These are phyloP conservation scores for Aspergillus bertholletiae DNA, from an alignment of 495 filamentous ascomycete genomes.

Conservation along the genomic window DNA sequence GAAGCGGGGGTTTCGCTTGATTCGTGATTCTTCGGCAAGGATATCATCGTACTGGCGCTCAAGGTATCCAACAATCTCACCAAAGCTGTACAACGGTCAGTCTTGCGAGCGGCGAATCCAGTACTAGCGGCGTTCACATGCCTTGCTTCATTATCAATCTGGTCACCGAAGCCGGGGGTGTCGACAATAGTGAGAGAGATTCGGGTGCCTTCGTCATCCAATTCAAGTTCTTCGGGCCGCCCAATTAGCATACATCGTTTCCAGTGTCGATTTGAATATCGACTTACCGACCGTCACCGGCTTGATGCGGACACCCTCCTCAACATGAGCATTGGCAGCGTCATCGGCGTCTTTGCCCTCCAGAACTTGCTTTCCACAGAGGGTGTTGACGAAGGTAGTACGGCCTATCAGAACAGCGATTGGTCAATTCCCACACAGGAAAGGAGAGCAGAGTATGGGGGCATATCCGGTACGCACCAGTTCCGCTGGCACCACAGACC, in stretches of 20 bases:
- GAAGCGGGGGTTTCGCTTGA: conserved; percentile 99
- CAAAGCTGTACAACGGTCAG: conserved; percentile 63
- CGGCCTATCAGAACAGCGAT: conserved; percentile 58
- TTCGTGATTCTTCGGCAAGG: conserved; percentile 96
- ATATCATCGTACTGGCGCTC: conserved; percentile 99
- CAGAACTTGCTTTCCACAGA: conserved; percentile 92
- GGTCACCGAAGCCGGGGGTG: conserved; percentile 97
- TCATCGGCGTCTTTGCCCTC: conserved; percentile 87
- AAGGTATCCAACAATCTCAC: conserved; percentile 94
- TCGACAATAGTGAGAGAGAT: conserved; percentile 98
- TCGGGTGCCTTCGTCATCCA: conserved; percentile 97
- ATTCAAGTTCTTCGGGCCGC: conserved; percentile 73
- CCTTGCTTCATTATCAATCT: conserved; percentile 99
- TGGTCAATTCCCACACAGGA: conserved; percentile 23
- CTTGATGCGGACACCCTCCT: conserved; percentile 97
- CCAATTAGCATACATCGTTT: background rate
- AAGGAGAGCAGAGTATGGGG: conserved; percentile 1
- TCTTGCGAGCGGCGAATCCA: background rate
- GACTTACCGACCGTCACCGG: conserved; percentile 91
- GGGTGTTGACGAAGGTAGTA: conserved; percentile 98
- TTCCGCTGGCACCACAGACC: conserved; percentile 98
- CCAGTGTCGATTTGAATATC: background rate
- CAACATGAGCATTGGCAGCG: conserved; percentile 78
- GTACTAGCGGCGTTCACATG: conserved; percentile 34
- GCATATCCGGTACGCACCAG: conserved; percentile 60